Conservation (phyloP, 73 alveolate genomes). For the Durusdinium trenchii region DNA sequence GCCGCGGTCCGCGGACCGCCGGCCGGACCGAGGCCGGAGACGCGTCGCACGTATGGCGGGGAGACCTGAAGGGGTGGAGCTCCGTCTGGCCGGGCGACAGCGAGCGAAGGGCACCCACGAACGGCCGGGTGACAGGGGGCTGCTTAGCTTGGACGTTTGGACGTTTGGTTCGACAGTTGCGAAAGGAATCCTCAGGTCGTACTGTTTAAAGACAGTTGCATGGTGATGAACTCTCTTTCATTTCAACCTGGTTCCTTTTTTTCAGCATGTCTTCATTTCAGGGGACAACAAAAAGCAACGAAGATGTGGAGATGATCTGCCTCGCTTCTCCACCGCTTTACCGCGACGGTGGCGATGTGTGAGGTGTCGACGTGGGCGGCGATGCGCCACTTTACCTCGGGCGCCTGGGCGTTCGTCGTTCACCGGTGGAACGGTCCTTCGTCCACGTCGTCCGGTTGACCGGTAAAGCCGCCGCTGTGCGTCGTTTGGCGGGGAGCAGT, state of each 20-base stretch:
- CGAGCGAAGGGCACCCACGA: too few species aligned
- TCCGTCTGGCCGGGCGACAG: not conserved
- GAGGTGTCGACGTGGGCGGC: slow-evolving; percentile 64
- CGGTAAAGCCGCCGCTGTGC: not conserved
- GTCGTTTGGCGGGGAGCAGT: not conserved
- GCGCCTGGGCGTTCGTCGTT: not conserved
- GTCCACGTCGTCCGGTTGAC: not conserved
- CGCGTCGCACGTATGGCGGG: slow-evolving; percentile 46
- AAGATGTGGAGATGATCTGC: not conserved
- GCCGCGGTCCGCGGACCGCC: not conserved
- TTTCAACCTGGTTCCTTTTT: not conserved
- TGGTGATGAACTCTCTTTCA: not conserved
- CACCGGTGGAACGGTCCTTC: not conserved
- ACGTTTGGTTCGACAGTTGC: not conserved
- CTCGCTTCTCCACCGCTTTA: not conserved
- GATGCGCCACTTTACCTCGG: not conserved
- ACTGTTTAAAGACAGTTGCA: not conserved
- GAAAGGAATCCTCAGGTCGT: not conserved
- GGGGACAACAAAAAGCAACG: not conserved
- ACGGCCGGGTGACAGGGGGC: not conserved
- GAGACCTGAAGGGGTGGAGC: not conserved
- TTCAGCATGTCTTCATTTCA: not conserved
- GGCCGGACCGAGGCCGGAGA: slow-evolving; percentile 9
- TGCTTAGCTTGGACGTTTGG: not conserved
- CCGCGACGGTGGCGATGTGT: not conserved